Evolutionary conservation across 768 basidiomycete species (phyloP).

Genomic region (Tremella mesenterica): DNA sequence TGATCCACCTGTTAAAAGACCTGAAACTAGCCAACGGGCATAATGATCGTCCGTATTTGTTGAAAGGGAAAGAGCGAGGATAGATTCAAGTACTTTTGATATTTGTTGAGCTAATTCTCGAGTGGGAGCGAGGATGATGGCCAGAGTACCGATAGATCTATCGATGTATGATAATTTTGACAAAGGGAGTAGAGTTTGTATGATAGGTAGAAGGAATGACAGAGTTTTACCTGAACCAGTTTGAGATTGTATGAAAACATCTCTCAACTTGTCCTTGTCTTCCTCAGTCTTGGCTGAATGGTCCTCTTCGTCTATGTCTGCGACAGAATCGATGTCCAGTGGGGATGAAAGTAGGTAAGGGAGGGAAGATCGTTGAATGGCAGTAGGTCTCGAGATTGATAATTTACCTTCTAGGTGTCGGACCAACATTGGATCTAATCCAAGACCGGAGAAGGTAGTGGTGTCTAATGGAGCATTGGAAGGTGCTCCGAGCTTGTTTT

Average conservation of each 20-base stretch:
- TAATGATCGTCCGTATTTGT: slow-evolving; percentile 43
- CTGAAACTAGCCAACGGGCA: slow-evolving; percentile 85
- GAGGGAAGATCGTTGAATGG: slow-evolving; percentile 70
- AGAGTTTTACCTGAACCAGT: slow-evolving; percentile 96
- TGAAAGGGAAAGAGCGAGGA: slow-evolving; percentile 61
- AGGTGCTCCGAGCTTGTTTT: slow-evolving; percentile 19
- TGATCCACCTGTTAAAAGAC: slow-evolving; percentile 85
- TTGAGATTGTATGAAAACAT: slow-evolving; percentile 90
- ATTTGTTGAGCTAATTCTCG: slow-evolving; percentile 95
- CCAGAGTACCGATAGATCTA: slow-evolving; percentile 86
- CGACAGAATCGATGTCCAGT: slow-evolving; percentile 8
- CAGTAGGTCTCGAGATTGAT: slow-evolving; percentile 73
- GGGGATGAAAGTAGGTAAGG: slow-evolving; percentile 53
- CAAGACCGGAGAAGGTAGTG: slow-evolving; percentile 71
- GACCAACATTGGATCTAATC: slow-evolving; percentile 70
- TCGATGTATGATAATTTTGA: slow-evolving; percentile 87
- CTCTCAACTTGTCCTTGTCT: slow-evolving; percentile 47
- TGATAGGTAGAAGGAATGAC: slow-evolving; percentile 84
- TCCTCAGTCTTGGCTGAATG: slow-evolving; percentile 32
- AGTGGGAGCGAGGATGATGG: slow-evolving; percentile 88
- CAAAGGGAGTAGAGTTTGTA: slow-evolving; percentile 85
- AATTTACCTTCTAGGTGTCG: slow-evolving; percentile 71
- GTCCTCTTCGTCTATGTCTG: slow-evolving; percentile 5
- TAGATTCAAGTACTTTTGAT: slow-evolving; percentile 77
- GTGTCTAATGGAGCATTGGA: slow-evolving; percentile 47